Evolutionary conservation across 345 rosid genomes (phyloP).

Genomic region (Arabidopsis arenosa): DNA sequence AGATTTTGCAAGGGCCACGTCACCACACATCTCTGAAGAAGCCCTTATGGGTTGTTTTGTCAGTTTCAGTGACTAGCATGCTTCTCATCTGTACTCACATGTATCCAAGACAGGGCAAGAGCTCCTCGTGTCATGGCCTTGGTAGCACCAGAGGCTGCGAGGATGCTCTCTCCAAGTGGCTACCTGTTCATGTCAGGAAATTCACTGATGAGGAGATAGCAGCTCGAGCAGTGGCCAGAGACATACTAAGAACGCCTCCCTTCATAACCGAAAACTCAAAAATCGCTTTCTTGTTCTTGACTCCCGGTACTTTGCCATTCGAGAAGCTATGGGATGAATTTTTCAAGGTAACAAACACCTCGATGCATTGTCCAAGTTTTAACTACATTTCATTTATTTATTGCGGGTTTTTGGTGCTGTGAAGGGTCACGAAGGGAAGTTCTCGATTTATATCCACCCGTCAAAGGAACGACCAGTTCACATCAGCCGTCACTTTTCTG

Average conservation of each 20-base stretch:
- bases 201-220: conserved; percentile 80
- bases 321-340: conserved; percentile 96
- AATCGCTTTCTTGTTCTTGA: conserved; percentile 93
- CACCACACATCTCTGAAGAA: conserved; percentile 71
- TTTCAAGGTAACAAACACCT: conserved; percentile 56
- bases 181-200: conserved; percentile 87
- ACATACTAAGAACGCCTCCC: conserved; percentile 68
- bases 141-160: conserved; percentile 71
- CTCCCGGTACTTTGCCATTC: conserved; percentile 84
- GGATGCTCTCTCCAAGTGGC: conserved; percentile 70
- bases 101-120: conserved; percentile 61
- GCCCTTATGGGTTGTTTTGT: conserved; percentile 80
- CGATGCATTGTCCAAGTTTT: neutral
- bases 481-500: conserved; percentile 68
- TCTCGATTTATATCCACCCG: conserved; percentile 81
- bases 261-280: conserved; percentile 58
- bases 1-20: conserved; percentile 65
- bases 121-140: conserved; percentile 65
- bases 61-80: conserved; percentile 77
- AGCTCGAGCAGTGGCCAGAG: conserved; percentile 71
- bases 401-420: conserved; percentile 6
- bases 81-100: conserved; percentile 78
- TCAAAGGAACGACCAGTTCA: conserved; percentile 79
- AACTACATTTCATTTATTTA: conserved; percentile 1
- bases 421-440: conserved; percentile 85